A percentile compares a stretch with the other conserved stretches of the same genome.
phyloP scores from a whole-genome alignment of 768 basidiomycete genomes.

The Infundibulicybe gibba region DNA sequence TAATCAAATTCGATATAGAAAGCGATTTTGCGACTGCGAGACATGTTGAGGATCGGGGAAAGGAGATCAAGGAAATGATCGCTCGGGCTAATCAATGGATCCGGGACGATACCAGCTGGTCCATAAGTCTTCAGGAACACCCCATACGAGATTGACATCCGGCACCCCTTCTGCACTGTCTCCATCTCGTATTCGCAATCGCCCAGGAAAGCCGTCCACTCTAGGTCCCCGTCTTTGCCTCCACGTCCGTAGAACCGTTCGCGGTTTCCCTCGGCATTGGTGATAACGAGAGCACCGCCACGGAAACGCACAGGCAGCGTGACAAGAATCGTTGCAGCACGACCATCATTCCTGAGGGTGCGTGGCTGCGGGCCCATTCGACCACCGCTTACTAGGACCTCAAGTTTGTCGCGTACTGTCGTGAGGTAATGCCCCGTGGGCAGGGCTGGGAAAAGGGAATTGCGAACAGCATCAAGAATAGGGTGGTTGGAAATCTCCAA shows the following conservation, averaged over 20 bases:
- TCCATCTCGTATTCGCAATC: constrained; percentile 79
- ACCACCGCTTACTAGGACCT: constrained; percentile 61
- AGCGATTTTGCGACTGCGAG: constrained; percentile 67
- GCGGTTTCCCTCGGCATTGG: constrained; percentile 47
- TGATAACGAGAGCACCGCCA: constrained; percentile 63
- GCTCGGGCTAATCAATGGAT: constrained; percentile 70
- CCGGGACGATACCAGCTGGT: constrained; percentile 42
- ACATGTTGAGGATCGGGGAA: constrained; percentile 67
- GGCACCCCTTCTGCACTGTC: constrained; percentile 64
- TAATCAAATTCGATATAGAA: constrained; percentile 73
- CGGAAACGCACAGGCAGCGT: constrained; percentile 73
- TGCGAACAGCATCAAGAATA: constrained; percentile 73
- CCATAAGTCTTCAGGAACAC: constrained; percentile 70
- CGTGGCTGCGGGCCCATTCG: constrained; percentile 53
- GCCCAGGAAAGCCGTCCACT: constrained; percentile 74
- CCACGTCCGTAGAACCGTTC: constrained; percentile 64
- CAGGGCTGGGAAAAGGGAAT: constrained; percentile 67
- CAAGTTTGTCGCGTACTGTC: constrained; percentile 63
- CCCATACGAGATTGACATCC: constrained; percentile 67
- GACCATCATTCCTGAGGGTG: constrained; percentile 55
- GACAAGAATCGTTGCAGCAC: constrained; percentile 69
- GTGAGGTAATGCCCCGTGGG: constrained; percentile 69
- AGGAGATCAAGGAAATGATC: constrained; percentile 71
- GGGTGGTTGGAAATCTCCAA: constrained; percentile 82
- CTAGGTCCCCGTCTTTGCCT: constrained; percentile 62